These are phyloP conservation scores for Phoma herbarum DNA, from an alignment of 2,329 filamentous ascomycete genomes.

Conservation along the genomic window DNA sequence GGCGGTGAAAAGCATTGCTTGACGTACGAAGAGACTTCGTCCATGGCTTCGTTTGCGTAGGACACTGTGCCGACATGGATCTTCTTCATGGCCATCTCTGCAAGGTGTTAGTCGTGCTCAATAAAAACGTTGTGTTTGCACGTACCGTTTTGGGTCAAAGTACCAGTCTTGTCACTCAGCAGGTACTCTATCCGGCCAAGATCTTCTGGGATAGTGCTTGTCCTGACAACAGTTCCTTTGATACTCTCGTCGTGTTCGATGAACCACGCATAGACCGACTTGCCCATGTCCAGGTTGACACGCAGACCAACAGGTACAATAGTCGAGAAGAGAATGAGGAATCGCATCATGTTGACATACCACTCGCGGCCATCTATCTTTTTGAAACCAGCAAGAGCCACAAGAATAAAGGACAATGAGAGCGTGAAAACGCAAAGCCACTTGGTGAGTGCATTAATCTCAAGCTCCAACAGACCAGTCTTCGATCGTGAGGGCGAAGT, in stretches of 20 bases:
- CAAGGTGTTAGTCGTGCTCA: conserved; percentile 26
- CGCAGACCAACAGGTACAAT: conserved; percentile 97
- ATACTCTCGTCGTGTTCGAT: conserved; percentile 93
- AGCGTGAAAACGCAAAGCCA: conserved; percentile 92
- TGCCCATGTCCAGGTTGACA: conserved; percentile 96
- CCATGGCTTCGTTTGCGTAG: conserved; percentile 98
- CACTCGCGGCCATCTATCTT: conserved; percentile 72
- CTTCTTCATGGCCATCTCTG: conserved; percentile 97
- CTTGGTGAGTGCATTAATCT: conserved; percentile 97
- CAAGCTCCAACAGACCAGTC: conserved; percentile 89
- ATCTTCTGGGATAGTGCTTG: conserved; percentile 97
- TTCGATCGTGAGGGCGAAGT: conserved; percentile 93
- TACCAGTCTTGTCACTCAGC: conserved; percentile 97
- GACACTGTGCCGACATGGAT: conserved; percentile 98
- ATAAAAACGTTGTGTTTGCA: background rate
- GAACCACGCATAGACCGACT: conserved; percentile 94
- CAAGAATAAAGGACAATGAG: conserved; percentile 83
- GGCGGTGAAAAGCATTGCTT: conserved; percentile 76
- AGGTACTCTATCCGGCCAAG: conserved; percentile 95
- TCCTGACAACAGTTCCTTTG: conserved; percentile 89
- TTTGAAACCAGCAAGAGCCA: conserved; percentile 84
- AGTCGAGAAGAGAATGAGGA: conserved; percentile 96
- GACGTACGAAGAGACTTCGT: conserved; percentile 89
- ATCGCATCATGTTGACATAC: conserved; percentile 99
- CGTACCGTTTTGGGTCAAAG: conserved; percentile 85